Conservation (phyloP, 2,329 filamentous ascomycete species). For the Gnomoniopsis sp. region DNA sequence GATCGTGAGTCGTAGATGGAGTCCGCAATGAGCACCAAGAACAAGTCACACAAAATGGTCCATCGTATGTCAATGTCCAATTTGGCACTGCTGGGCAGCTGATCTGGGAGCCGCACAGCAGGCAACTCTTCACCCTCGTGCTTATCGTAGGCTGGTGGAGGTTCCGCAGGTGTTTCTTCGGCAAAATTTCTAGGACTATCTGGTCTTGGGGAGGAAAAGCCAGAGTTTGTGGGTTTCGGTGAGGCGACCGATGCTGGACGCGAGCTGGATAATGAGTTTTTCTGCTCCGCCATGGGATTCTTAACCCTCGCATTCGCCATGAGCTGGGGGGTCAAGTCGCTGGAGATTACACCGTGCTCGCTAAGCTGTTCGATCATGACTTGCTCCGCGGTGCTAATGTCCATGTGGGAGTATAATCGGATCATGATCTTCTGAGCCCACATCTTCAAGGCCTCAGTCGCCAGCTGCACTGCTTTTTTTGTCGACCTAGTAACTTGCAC, state of each 20-base stretch:
- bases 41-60: slow-evolving; percentile 95
- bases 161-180: slow-evolving; percentile 46
- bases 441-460: slow-evolving; percentile 81
- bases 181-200: slow-evolving; percentile 23
- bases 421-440: slow-evolving; percentile 99
- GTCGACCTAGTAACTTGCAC: slow-evolving; percentile 57
- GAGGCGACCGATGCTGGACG: slow-evolving; percentile 8
- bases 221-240: slow-evolving; percentile 1
- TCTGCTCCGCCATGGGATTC: slow-evolving; percentile 73
- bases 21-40: slow-evolving; percentile 94
- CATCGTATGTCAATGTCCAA: slow-evolving; percentile 95
- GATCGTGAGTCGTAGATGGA: slow-evolving; percentile 90
- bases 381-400: slow-evolving; percentile 86
- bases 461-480: slow-evolving; percentile 68
- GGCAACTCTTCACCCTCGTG: slow-evolving; percentile 69
- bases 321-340: slow-evolving; percentile 78
- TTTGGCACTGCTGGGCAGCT: slow-evolving; percentile 75
- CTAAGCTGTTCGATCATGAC: slow-evolving; percentile 98
- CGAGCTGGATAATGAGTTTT: slow-evolving; percentile 14
- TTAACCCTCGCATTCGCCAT: slow-evolving; percentile 92
- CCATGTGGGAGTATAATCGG: slow-evolving; percentile 91
- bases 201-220: slow-evolving; percentile 6
- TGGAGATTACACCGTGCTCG: slow-evolving; percentile 83
- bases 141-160: slow-evolving; percentile 59
- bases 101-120: slow-evolving; percentile 76